Evolutionary conservation across 2,329 filamentous ascomycete species (phyloP), one percentile per base, ranked within the genome.

Genomic region (Cadophora gregata): DNA sequence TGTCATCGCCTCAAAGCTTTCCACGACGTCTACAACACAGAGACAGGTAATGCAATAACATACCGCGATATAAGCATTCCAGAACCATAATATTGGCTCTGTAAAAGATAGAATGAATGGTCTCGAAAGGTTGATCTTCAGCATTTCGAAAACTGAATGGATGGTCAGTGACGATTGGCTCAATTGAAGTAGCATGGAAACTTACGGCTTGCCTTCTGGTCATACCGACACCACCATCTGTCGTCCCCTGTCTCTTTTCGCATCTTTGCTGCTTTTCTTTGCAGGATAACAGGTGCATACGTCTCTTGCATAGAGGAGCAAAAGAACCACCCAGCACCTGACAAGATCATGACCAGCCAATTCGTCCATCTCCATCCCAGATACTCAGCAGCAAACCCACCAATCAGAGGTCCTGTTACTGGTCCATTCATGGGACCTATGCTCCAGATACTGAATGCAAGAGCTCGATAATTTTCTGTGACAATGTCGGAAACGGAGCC

Each of bases 301-400:
- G 92, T 95, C 79, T 97, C 93, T 68, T 86, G 86, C 58, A 91
- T 82, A 1, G 85, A 81, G 1, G 82, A 75, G 71, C 93, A 85
- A 70, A 89, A 79, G 24, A 84, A 68, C 65, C 89, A 85, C 0
- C 87, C 87, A 0, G 85, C 82, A 0, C 86, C 92, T 0, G 86
- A 85, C 10, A 93, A 83, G 61, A 96, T 94, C 74, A 95, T 79
- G 9, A 90, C 86, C 24, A 96, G 83, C 91, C 92, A 97, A 75
- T 92, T 91, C 45, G 90, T 90, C 93, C 93, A 97, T 33, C 93
- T 82, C 94, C 94, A 97, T 12, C 93, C 93, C 2, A 96, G 81
- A 69, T 90, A 88, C 77, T 93, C 84, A 71, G 78, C 92, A 0
- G 91, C 86, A 72, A 97, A 96, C 0, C 93, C 93, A 25, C 93